These are phyloP conservation scores for Psophocarpus tetragonolobus DNA, from an alignment of 306 rosid species.

Conservation along the genomic window DNA sequence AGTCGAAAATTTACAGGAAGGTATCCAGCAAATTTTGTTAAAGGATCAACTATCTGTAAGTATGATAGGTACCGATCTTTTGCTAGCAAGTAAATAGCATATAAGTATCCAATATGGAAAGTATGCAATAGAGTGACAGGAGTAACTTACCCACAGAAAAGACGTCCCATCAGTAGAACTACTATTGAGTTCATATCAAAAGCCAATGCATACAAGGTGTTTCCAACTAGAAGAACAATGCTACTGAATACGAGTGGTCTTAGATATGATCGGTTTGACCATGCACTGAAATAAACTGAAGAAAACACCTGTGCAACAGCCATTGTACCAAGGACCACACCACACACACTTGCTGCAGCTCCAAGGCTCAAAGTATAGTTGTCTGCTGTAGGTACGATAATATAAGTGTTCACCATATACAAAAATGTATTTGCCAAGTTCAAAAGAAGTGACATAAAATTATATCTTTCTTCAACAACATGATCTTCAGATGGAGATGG, in stretches of 20 bases:
- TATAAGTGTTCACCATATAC: conserved; percentile 96
- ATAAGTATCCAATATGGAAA: background rate
- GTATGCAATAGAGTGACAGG: conserved; percentile 11
- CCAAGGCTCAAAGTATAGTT: conserved; percentile 90
- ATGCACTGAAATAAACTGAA: conserved; percentile 96
- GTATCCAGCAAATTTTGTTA: background rate
- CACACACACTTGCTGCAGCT: conserved; percentile 97
- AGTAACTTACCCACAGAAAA: conserved; percentile 82
- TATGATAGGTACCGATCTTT: conserved; percentile 5
- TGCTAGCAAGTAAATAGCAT: background rate
- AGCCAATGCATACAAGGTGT: conserved; percentile 86
- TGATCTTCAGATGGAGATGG: conserved; percentile 65
- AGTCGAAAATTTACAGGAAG: background rate
- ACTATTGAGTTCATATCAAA: conserved; percentile 77
- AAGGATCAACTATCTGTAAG: background rate
- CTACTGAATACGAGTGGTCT: conserved; percentile 90
- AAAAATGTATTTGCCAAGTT: conserved; percentile 89
- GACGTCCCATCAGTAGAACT: conserved; percentile 87
- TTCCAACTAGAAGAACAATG: conserved; percentile 78
- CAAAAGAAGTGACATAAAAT: conserved; percentile 84
- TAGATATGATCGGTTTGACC: conserved; percentile 91
- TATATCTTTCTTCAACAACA: conserved; percentile 63
- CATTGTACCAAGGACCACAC: conserved; percentile 91
- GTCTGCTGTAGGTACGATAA: conserved; percentile 96
- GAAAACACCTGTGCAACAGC: conserved; percentile 95